Conservation (phyloP, 2,329 filamentous ascomycete species). For the Fusarium tanahbumbuense region DNA sequence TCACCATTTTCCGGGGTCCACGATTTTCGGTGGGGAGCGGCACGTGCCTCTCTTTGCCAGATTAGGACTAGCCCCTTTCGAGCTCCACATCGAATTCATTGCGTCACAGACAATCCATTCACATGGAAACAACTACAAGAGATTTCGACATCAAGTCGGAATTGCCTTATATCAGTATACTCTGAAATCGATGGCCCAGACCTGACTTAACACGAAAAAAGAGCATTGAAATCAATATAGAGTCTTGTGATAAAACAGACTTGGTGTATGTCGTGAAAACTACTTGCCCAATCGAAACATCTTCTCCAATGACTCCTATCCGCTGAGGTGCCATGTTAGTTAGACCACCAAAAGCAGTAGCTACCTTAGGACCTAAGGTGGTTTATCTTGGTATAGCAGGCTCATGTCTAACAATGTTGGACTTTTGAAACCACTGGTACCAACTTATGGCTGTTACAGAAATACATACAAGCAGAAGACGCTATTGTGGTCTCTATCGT, state of each 20-base stretch:
- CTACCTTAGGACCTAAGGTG: no score
- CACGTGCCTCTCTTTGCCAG: conserved; percentile 45
- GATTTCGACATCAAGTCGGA: background rate
- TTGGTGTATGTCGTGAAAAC: conserved; percentile 23
- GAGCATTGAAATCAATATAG: background rate
- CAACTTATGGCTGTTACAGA: conserved; percentile 34
- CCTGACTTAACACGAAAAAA: background rate
- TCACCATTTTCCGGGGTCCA: conserved; percentile 40
- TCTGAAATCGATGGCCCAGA: background rate
- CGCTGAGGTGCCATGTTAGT: conserved; percentile 29
- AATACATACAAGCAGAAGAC: conserved; percentile 31
- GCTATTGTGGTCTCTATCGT: conserved; percentile 36
- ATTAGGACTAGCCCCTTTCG: background rate
- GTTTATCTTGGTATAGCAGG: no score
- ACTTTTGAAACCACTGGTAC: conserved; percentile 24
- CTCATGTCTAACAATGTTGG: conserved; percentile 4
- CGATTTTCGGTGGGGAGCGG: conserved; percentile 42
- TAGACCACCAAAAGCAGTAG: no score
- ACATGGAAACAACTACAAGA: background rate
- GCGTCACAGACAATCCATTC: conserved; percentile 21
- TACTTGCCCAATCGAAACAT: conserved; percentile 14
- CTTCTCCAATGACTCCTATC: conserved; percentile 36
- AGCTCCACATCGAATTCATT: conserved; percentile 24
- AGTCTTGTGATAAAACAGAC: background rate
- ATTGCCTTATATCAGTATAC: background rate